Evolutionary conservation across 108 stramenopile genomes (phyloP).

Genomic region (Skeletonema tropicum): DNA sequence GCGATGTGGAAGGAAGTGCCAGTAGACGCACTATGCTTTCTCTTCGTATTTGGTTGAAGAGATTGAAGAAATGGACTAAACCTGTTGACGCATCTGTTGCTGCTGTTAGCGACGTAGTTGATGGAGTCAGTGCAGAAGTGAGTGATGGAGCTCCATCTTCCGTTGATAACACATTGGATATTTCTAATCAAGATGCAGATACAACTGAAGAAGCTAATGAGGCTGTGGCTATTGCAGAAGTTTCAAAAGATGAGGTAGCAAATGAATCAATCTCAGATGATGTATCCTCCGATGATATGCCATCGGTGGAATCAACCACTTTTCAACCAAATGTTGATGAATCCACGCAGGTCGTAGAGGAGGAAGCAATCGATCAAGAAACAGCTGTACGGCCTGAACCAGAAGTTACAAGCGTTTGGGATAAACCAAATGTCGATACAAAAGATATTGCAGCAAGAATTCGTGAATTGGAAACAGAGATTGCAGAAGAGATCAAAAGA

Average conservation of each 20-base stretch:
- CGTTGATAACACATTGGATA: not conserved
- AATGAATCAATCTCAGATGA: not conserved
- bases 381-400: not conserved
- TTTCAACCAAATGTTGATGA: not conserved
- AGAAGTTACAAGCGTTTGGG: constrained; percentile 3
- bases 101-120: not conserved
- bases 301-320: not conserved
- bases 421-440: not conserved
- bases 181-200: not conserved
- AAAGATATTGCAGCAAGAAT: not conserved
- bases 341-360: not conserved
- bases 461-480: constrained; percentile 12
- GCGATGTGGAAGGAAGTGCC: not conserved
- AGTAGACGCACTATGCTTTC: constrained; percentile 29
- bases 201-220: not conserved
- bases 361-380: not conserved
- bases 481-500: constrained; percentile 13
- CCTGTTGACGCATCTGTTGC: not conserved
- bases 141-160: not conserved
- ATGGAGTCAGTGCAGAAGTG: not conserved
- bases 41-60: constrained; percentile 25
- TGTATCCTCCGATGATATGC: not conserved
- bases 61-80: constrained; percentile 14
- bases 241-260: not conserved
- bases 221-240: not conserved